phyloP scores from a whole-genome alignment of 2,329 filamentous ascomycete genomes.

The Beauveria australis region DNA sequence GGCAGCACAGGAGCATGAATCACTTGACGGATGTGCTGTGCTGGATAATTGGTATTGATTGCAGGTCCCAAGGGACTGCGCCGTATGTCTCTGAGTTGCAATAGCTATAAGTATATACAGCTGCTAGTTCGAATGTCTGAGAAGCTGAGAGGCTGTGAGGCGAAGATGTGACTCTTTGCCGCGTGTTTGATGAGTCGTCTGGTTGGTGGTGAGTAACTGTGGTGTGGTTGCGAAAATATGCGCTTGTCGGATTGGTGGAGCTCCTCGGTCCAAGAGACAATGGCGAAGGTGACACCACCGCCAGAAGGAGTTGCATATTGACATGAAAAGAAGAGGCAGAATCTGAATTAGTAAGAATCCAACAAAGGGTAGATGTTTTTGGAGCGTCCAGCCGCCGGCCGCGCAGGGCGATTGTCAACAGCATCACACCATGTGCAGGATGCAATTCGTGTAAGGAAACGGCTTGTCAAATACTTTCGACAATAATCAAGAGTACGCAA shows the following conservation, averaged over 20 bases:
- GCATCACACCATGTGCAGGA: too few relatives aligned
- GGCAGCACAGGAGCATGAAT: slow-evolving; percentile 6
- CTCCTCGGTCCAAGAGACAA: neutral
- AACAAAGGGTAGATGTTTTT: neutral
- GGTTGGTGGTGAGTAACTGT: neutral
- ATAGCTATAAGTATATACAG: neutral
- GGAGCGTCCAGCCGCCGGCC: too few relatives aligned
- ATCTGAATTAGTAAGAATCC: too few relatives aligned
- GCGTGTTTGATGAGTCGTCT: neutral
- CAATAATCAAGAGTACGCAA: too few relatives aligned
- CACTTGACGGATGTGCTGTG: neutral
- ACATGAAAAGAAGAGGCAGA: neutral
- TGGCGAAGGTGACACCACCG: neutral
- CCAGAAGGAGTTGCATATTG: neutral
- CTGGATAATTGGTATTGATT: neutral
- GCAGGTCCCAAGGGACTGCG: slow-evolving; percentile 7
- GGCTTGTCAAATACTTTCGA: too few relatives aligned
- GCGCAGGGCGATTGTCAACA: too few relatives aligned
- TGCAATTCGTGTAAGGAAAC: too few relatives aligned
- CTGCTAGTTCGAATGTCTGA: neutral
- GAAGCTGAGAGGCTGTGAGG: neutral
- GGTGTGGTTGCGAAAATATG: neutral
- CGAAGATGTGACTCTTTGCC: neutral
- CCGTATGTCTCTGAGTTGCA: neutral
- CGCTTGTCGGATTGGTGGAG: slow-evolving; percentile 3